These are phyloP conservation scores for Leucoagaricus sp. DNA, from an alignment of 1,284 basidiomycete genomes.

Conservation along the genomic window DNA sequence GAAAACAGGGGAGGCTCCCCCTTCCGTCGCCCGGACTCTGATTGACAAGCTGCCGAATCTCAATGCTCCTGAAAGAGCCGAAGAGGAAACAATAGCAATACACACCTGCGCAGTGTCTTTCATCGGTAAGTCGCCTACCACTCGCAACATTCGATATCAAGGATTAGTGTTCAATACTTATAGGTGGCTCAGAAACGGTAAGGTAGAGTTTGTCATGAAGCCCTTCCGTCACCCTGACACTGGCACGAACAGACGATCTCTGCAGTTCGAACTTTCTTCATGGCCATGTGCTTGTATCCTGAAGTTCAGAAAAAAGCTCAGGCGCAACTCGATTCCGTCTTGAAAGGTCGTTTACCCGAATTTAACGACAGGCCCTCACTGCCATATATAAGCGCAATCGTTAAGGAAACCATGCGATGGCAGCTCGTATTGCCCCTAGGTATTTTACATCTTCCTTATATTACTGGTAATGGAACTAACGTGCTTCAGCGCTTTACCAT, in stretches of 20 bases:
- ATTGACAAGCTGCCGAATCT: no score
- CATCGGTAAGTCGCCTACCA: no score
- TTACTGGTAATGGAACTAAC: background rate
- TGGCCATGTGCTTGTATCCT: slow-evolving; percentile 44
- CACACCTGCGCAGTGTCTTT: no score
- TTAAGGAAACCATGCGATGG: slow-evolving; percentile 24
- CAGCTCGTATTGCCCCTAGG: slow-evolving; percentile 34
- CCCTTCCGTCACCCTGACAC: background rate
- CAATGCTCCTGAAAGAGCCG: no score
- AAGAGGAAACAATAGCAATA: no score
- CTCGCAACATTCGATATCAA: no score
- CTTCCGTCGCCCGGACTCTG: no score
- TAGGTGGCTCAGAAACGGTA: slow-evolving; percentile 23
- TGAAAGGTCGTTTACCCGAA: slow-evolving; percentile 38
- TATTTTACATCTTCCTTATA: slow-evolving; percentile 15
- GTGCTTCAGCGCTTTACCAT: slow-evolving; percentile 27
- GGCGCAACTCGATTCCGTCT: slow-evolving; percentile 41
- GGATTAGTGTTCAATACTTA: no score
- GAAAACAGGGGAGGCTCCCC: no score
- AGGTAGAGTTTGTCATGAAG: background rate
- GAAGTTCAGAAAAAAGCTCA: slow-evolving; percentile 42
- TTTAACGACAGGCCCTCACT: slow-evolving; percentile 28
- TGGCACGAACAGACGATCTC: slow-evolving; percentile 30
- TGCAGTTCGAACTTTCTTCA: slow-evolving; percentile 36
- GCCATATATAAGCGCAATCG: slow-evolving; percentile 25